Evolutionary conservation across 1,139 yeast genomes (phyloP).

Genomic region (Geotrichum citri-aurantii): DNA sequence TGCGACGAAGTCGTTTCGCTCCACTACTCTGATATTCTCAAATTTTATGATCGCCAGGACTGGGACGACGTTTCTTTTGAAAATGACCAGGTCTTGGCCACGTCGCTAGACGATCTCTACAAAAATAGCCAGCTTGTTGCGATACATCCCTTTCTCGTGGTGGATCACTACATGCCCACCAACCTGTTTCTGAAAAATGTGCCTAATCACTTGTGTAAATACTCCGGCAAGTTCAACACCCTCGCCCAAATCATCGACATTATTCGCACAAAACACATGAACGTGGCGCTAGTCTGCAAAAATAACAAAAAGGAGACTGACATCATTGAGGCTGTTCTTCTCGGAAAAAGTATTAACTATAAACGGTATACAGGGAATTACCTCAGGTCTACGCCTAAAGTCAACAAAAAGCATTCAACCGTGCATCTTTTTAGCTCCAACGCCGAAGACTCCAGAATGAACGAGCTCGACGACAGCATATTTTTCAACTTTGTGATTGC

Average conservation of each 20-base stretch:
- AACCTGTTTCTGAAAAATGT: conserved; percentile 71
- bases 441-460: conserved; percentile 22
- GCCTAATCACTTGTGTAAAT: conserved; percentile 66
- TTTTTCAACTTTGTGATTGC: conserved; percentile 60
- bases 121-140: conserved; percentile 73
- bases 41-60: conserved; percentile 65
- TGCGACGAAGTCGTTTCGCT: conserved; percentile 87
- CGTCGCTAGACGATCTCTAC: conserved; percentile 57
- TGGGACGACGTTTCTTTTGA: conserved; percentile 19
- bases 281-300: conserved; percentile 46
- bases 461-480: neutral
- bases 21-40: conserved; percentile 84
- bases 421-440: conserved; percentile 34
- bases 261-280: conserved; percentile 39
- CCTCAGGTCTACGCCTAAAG: conserved; percentile 21
- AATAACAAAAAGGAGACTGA: conserved; percentile 45
- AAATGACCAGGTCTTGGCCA: conserved; percentile 49
- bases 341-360: conserved; percentile 62
- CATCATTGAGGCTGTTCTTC: conserved; percentile 65
- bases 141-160: conserved; percentile 81
- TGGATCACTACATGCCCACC: conserved; percentile 82
- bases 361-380: conserved; percentile 57
- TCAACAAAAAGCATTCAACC: conserved; percentile 26
- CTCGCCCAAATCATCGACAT: conserved; percentile 46
- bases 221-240: conserved; percentile 80